phyloP scores from a whole-genome alignment of 805 yeast species.

The Gaillardinia entomophila region DNA sequence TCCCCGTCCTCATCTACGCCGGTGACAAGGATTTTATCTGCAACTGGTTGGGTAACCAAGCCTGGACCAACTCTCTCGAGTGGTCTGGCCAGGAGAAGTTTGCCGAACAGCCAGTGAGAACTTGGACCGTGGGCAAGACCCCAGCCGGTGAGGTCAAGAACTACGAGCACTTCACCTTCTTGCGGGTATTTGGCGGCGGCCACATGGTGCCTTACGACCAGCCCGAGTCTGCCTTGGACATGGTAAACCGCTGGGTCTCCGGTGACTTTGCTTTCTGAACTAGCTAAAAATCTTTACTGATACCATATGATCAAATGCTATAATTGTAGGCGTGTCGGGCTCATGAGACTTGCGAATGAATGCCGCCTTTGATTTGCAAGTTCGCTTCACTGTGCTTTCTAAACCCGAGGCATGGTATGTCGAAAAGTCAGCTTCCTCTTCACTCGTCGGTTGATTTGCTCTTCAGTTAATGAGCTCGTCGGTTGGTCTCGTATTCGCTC shows the following conservation, averaged over 20 bases:
- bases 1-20: slow-evolving; percentile 9
- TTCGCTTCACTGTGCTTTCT: too few relatives aligned
- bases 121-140: slow-evolving; percentile 36
- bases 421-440: too few relatives aligned
- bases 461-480: too few relatives aligned
- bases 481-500: too few relatives aligned
- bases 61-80: slow-evolving; percentile 66
- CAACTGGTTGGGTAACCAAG: slow-evolving; percentile 40
- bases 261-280: slow-evolving; percentile 11
- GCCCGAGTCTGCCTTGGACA: slow-evolving; percentile 15
- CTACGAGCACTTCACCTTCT: slow-evolving; percentile 17
- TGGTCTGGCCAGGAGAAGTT: slow-evolving; percentile 58
- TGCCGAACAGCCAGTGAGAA: slow-evolving; percentile 31
- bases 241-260: slow-evolving; percentile 18
- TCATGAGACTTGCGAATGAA: too few relatives aligned
- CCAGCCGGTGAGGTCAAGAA: slow-evolving; percentile 34
- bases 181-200: slow-evolving; percentile 19
- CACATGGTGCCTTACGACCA: slow-evolving; percentile 23
- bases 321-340: too few relatives aligned
- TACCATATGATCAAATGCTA: too few relatives aligned
- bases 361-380: too few relatives aligned
- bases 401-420: too few relatives aligned
- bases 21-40: slow-evolving; percentile 13
- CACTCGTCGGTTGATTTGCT: too few relatives aligned
- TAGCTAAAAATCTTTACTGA: too few relatives aligned